A percentile compares a stretch with the other conserved stretches of the same genome.
Evolutionary conservation across 371 early-diverging fungal species (phyloP).

Genomic region (Mucor circinelloides): DNA sequence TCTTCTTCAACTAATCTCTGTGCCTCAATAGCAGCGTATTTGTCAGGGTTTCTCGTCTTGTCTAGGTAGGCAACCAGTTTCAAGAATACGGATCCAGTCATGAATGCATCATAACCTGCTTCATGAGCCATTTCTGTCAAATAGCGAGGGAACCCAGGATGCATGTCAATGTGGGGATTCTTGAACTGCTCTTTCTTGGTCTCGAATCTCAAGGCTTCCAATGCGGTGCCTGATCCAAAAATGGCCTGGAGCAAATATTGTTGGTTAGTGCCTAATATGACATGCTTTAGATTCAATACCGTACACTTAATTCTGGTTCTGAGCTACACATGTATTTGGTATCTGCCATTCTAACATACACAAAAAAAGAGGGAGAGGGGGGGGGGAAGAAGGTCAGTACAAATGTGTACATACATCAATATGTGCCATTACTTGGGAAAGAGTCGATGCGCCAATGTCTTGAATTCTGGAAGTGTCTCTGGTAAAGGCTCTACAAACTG

Average conservation of each 20-base stretch:
- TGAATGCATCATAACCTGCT: slow-evolving; percentile 90
- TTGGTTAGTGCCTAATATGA: not conserved
- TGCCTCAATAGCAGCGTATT: slow-evolving; percentile 2
- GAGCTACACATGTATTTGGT: slow-evolving; percentile 76
- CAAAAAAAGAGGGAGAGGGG: no score
- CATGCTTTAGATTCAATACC: not conserved
- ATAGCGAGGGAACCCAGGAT: slow-evolving; percentile 44
- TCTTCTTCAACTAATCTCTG: slow-evolving; percentile 14
- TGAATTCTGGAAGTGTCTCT: slow-evolving; percentile 62
- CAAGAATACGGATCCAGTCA: slow-evolving; percentile 68
- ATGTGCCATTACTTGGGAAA: slow-evolving; percentile 57
- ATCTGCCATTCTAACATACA: slow-evolving; percentile 68
- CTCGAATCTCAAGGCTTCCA: slow-evolving; percentile 45
- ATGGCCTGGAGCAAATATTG: slow-evolving; percentile 12
- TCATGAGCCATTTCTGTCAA: slow-evolving; percentile 70
- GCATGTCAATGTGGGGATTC: slow-evolving; percentile 56
- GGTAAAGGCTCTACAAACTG: slow-evolving; percentile 79
- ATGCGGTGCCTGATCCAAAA: slow-evolving; percentile 35
- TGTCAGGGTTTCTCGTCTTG: slow-evolving; percentile 15
- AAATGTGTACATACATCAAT: not conserved
- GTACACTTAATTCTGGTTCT: slow-evolving; percentile 55
- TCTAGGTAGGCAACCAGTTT: slow-evolving; percentile 35
- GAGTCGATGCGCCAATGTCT: slow-evolving; percentile 44
- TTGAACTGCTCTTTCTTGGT: slow-evolving; percentile 44
- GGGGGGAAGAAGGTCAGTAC: no score